phyloP scores from a whole-genome alignment of 495 filamentous ascomycete species.

The Neurospora sp. region DNA sequence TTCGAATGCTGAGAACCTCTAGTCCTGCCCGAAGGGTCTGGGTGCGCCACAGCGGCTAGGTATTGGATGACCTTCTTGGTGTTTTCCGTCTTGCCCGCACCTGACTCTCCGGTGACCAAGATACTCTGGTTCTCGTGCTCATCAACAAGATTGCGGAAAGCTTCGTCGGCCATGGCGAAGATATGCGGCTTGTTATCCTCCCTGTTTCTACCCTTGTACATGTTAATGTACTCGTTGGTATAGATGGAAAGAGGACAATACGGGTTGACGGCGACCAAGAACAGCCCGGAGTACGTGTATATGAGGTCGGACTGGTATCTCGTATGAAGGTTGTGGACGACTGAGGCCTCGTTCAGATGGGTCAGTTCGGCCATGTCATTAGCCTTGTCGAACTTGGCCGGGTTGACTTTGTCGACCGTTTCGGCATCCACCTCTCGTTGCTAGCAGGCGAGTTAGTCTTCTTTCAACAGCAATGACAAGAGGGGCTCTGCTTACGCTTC shows the following conservation, averaged over 20 bases:
- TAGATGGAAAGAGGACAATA: constrained; percentile 95
- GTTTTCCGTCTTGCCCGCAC: constrained; percentile 97
- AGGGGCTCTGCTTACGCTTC: constrained; percentile 51
- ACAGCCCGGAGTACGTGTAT: constrained; percentile 97
- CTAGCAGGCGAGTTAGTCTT: constrained; percentile 33
- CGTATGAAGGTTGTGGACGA: constrained; percentile 92
- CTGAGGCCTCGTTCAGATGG: constrained; percentile 93
- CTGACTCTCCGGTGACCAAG: constrained; percentile 95
- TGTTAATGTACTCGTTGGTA: constrained; percentile 89
- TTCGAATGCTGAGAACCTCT: constrained; percentile 64
- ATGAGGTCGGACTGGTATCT: constrained; percentile 93
- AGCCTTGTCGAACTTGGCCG: constrained; percentile 97
- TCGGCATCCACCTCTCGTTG: constrained; percentile 80
- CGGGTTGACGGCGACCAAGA: constrained; percentile 94
- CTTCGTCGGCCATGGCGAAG: constrained; percentile 96
- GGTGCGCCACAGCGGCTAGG: constrained; percentile 83
- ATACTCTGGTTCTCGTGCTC: constrained; percentile 97
- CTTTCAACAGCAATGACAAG: neutral
- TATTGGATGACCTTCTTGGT: constrained; percentile 99
- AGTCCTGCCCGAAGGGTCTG: constrained; percentile 57
- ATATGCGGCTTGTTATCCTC: constrained; percentile 97
- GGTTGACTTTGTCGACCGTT: constrained; percentile 95
- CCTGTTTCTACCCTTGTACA: constrained; percentile 81
- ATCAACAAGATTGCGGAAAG: constrained; percentile 89
- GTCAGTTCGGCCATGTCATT: constrained; percentile 99